phyloP scores from a whole-genome alignment of 352 stramenopile species.

The Globisporangium mamillatum region DNA sequence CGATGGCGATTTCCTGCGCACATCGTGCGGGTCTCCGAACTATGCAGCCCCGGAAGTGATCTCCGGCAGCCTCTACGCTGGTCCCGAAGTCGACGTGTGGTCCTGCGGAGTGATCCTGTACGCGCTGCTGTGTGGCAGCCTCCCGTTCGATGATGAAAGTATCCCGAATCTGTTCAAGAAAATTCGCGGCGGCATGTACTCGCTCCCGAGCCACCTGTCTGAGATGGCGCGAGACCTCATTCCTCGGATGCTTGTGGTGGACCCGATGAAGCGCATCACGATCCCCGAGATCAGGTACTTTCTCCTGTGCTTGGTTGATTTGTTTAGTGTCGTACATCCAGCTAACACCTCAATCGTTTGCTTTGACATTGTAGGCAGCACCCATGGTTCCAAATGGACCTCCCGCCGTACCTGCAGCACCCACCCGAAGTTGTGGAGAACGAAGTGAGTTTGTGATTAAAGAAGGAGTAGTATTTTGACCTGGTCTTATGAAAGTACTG shows the following conservation, averaged over 20 bases:
- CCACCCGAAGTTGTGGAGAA: conserved; percentile 95
- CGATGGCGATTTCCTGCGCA: conserved; percentile 98
- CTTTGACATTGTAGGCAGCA: conserved; percentile 65
- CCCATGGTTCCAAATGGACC: conserved; percentile 98
- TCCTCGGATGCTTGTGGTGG: conserved; percentile 97
- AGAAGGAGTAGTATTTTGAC: not conserved
- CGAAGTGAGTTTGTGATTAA: conserved; percentile 55
- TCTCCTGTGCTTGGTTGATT: not conserved
- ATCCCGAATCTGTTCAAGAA: conserved; percentile 99
- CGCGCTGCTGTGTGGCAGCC: conserved; percentile 96
- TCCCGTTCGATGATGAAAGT: conserved; percentile 99
- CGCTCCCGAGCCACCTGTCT: conserved; percentile 94
- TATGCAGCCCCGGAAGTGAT: conserved; percentile 99
- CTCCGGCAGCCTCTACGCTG: conserved; percentile 96
- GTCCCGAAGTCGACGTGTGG: conserved; percentile 99
- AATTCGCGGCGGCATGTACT: conserved; percentile 98
- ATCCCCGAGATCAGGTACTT: conserved; percentile 95
- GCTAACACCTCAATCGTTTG: not conserved
- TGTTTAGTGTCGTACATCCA: not conserved
- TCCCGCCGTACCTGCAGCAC: conserved; percentile 97
- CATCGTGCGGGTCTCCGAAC: conserved; percentile 97
- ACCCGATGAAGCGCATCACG: conserved; percentile 99
- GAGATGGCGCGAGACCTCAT: conserved; percentile 97
- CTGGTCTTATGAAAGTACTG: not conserved
- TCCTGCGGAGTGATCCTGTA: conserved; percentile 99